Base-by-base conservation (phyloP, 768 basidiomycete species). In the Tulasnella sp. region DNA sequence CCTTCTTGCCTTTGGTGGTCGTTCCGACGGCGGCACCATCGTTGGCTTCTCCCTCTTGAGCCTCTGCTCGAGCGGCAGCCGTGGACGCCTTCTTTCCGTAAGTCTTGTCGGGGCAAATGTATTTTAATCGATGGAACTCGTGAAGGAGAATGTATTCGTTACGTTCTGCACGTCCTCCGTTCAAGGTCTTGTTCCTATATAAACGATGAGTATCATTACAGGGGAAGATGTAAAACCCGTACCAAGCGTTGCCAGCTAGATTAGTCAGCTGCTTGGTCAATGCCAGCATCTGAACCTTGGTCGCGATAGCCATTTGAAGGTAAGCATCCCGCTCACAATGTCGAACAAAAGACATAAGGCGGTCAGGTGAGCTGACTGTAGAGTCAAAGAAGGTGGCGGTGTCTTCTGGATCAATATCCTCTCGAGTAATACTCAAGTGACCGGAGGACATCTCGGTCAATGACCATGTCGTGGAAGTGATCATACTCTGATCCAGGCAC, bases 71-170 rank as follows among this genome's bases (percentile, higher is more conserved):
- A 15, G 55, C 60, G 32, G 44, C 58, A 13, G 54, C 59, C 40
- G 58, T 58, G 50, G 74, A 73, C 15, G 63, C 60, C 63, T 83
- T 88, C 69, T 88, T 87, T 33, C 83, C 83, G 66, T 77, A 91
- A 1, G 73, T 72, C 65, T 98, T 98, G 71, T 99, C 95, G 1
- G 95, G 95, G 57, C 90, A 89, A 58, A 99, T 79, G 61, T 92
- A 96, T 64, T 96, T 96, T 37, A 91, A 75, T 12, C 82, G 77
- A 63, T 99, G 91, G 68, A 99, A 99, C 64, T 98, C 92, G 64
- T 99, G 95, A 15, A 99, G 72, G 37, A 99, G 69, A 76, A 99
- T 96, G 71, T 92, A 99, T 65, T 98, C 95, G 65, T 98, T 99
- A 24, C 95, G 88, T 61, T 98, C 95, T 0, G 95, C 95, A 48